Conservation (phyloP, 352 stramenopile species). For the Phytopythium litorale region DNA sequence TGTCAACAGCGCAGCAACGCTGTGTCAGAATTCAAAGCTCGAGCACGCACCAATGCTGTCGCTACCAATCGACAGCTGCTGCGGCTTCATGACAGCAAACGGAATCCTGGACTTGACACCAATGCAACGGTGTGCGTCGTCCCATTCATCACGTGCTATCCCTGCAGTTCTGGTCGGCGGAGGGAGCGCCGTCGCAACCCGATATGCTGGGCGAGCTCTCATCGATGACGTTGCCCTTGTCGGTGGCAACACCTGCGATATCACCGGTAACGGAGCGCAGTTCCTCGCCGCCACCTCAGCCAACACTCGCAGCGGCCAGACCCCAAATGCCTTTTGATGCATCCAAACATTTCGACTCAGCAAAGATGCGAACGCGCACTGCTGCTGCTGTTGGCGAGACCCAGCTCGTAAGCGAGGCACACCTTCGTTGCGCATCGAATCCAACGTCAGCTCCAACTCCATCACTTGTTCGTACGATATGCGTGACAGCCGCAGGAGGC, state of each 20-base stretch:
- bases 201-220: neutral
- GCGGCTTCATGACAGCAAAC: neutral
- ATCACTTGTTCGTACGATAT: conserved; percentile 48
- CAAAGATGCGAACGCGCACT: neutral
- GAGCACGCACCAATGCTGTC: neutral
- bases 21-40: neutral
- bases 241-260: neutral
- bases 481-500: conserved; percentile 24
- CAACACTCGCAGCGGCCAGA: neutral
- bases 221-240: neutral
- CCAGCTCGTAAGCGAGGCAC: neutral
- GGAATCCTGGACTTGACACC: neutral
- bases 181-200: neutral
- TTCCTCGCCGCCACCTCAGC: neutral
- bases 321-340: conserved; percentile 13
- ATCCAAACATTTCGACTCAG: conserved; percentile 22
- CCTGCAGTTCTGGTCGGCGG: neutral
- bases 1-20: neutral
- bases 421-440: conserved; percentile 15
- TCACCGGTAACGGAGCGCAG: neutral
- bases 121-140: neutral
- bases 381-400: neutral
- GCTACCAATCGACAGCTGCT: neutral
- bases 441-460: conserved; percentile 47
- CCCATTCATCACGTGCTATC: neutral